Evolutionary conservation across 2,329 filamentous ascomycete genomes (phyloP), one percentile per base, ranked within the genome.

Genomic region (Sporothrix brunneoviolacea): DNA sequence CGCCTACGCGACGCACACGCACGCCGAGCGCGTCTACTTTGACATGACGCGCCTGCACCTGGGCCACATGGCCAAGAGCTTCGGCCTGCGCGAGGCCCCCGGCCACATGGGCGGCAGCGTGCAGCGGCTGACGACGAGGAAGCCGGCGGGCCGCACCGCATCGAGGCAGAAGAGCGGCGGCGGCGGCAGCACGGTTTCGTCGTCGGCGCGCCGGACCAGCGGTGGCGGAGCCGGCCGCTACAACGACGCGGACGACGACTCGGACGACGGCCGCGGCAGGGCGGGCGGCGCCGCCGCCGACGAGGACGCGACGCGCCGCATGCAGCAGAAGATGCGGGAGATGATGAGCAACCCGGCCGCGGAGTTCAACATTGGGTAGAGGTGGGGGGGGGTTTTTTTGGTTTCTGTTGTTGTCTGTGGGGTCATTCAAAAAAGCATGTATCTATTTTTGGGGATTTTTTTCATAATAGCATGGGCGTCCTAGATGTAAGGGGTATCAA

Each of bases 41-140:
- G 88, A 97, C 65, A 94, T 96, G 67, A 90, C 88, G 54, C 81
- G 88, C 61, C 71, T 98, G 41, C 93, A 98, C 65, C 71, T 97
- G 8, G 93, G 93, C 3, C 93, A 98, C 72, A 73, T 93, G 57
- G 91, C 91, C 8, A 98, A 98, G 73, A 88, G 86, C 22, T 98
- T 95, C 64, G 93, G 84, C 2, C 70, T 98, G 58, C 78, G 94
- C 56, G 93, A 98, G 65, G 83, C 88, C 28, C 93, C 93, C 0
- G 86, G 86, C 5, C 86, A 87, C 44, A 94, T 98, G 49, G 83
- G 83, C 30, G 74, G 73, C 2, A 76, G 77, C 9, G 65, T 78
- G 68, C 57, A 75, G 63, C 72, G 67, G 62, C 70, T 60, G 66
- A 69, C 68, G 18, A 64, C 65, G 48, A 61, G 61, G 54, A 59